Percentiles rank a stretch among this genome's conserved stretches.
Conservation (phyloP, 805 yeast genomes). For the Babjeviella inositovora region DNA sequence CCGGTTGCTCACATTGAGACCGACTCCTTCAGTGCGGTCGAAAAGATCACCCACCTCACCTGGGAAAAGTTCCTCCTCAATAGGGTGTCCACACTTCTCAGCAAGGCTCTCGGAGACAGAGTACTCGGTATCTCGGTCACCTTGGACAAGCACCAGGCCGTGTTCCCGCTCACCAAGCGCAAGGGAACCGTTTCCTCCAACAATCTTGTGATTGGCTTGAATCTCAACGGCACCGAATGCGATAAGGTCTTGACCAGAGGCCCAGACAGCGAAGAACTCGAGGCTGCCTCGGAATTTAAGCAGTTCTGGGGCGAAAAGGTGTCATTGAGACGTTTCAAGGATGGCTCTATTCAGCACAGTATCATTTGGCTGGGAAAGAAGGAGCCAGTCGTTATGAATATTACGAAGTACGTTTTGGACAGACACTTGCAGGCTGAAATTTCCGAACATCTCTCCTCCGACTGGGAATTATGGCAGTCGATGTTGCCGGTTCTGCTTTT, state of each 20-base stretch:
- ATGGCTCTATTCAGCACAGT: constrained; percentile 81
- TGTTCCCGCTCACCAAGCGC: constrained; percentile 31
- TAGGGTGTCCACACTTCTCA: constrained; percentile 41
- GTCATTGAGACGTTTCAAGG: constrained; percentile 81
- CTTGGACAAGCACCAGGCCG: constrained; percentile 8
- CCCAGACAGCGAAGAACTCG: constrained; percentile 48
- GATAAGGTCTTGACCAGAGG: constrained; percentile 82
- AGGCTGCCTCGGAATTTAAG: constrained; percentile 49
- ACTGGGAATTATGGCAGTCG: constrained; percentile 5
- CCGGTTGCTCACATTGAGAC: constrained; percentile 22
- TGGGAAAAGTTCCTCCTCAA: constrained; percentile 50
- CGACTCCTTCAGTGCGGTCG: constrained; percentile 46
- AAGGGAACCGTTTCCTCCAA: constrained; percentile 21
- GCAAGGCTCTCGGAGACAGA: constrained; percentile 39
- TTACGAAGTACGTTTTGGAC: constrained; percentile 45
- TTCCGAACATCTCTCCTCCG: constrained; percentile 16
- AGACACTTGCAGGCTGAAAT: constrained; percentile 39
- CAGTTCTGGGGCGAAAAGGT: constrained; percentile 83
- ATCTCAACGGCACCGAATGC: constrained; percentile 53
- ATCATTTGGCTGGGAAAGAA: constrained; percentile 62
- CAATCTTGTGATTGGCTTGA: constrained; percentile 39
- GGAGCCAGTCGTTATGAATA: constrained; percentile 49
- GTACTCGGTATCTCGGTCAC: constrained; percentile 18
- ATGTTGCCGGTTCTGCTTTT: too few relatives aligned
- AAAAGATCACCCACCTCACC: constrained; percentile 56